Conservation (phyloP, 2,329 filamentous ascomycete species). For the Hypocreales sp. region DNA sequence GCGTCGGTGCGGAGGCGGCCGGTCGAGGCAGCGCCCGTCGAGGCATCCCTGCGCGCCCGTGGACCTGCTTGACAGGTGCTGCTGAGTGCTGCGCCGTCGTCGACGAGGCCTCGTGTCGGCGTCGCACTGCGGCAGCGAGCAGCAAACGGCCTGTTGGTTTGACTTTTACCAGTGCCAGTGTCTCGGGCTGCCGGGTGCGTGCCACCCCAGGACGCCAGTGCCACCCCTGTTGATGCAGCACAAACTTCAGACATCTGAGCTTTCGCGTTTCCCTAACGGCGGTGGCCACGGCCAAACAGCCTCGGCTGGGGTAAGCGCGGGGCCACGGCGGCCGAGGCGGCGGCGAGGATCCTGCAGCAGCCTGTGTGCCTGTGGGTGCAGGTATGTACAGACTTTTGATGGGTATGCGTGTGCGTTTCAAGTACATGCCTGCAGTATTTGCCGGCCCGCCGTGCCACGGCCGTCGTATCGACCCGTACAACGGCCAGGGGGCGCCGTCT, state of each 20-base stretch:
- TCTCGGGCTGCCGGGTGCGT: slow-evolving; percentile 5
- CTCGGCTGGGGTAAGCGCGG: slow-evolving; percentile 1
- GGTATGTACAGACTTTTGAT: background rate
- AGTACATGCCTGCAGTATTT: background rate
- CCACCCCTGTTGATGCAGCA: background rate
- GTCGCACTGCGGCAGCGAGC: background rate
- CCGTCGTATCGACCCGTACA: background rate
- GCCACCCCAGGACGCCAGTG: slow-evolving; percentile 1
- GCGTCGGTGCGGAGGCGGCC: too few species aligned
- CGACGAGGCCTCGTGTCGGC: background rate
- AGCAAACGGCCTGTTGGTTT: slow-evolving; percentile 5
- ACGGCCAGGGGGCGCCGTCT: too few species aligned
- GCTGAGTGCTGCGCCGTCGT: background rate
- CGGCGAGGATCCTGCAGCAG: background rate
- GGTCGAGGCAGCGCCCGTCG: too few species aligned
- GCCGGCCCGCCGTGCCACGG: background rate
- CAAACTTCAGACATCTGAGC: background rate
- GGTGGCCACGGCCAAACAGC: background rate
- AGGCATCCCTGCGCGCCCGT: too few species aligned
- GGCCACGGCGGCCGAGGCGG: background rate
- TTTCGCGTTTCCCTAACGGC: background rate
- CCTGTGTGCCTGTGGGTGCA: background rate
- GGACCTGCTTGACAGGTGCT: too few species aligned
- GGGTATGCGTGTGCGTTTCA: too few species aligned
- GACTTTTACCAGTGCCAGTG: slow-evolving; percentile 3